These are phyloP conservation scores for Kwoniella shivajii DNA, from an alignment of 1,284 basidiomycete species.

Conservation along the genomic window DNA sequence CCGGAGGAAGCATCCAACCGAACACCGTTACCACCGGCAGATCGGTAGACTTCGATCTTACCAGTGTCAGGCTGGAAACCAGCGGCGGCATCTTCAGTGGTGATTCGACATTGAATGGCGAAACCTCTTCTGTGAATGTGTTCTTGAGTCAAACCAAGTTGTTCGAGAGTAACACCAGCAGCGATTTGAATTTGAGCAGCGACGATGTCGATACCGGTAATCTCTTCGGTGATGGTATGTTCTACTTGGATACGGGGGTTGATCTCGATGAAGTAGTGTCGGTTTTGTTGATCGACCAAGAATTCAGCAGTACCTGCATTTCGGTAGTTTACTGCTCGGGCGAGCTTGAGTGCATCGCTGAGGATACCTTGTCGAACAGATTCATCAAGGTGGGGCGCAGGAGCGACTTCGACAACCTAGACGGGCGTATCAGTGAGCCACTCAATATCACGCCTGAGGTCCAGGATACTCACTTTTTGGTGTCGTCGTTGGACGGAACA, in stretches of 20 bases:
- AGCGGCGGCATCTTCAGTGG: slow-evolving; percentile 91
- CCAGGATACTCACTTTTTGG: slow-evolving; percentile 66
- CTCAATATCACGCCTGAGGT: neutral
- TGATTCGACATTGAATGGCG: slow-evolving; percentile 98
- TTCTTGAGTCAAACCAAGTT: slow-evolving; percentile 96
- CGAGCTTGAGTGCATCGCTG: slow-evolving; percentile 89
- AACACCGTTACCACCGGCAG: slow-evolving; percentile 97
- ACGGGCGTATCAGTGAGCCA: neutral
- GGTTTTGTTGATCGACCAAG: slow-evolving; percentile 90
- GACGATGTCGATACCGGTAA: slow-evolving; percentile 97
- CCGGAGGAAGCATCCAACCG: slow-evolving; percentile 96
- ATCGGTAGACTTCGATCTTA: slow-evolving; percentile 98
- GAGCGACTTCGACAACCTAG: slow-evolving; percentile 92
- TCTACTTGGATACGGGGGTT: slow-evolving; percentile 98
- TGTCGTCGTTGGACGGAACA: slow-evolving; percentile 97
- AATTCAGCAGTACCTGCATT: slow-evolving; percentile 98
- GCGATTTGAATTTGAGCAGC: slow-evolving; percentile 99
- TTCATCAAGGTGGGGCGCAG: slow-evolving; percentile 90
- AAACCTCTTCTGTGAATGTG: slow-evolving; percentile 95
- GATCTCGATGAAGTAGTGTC: slow-evolving; percentile 99
- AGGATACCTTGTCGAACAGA: slow-evolving; percentile 86
- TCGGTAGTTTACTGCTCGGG: slow-evolving; percentile 87
- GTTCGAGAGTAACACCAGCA: slow-evolving; percentile 90
- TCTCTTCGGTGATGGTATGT: slow-evolving; percentile 98
- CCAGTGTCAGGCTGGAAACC: slow-evolving; percentile 98